Conservation (phyloP, 148 eudicot species). For the Chenopodium suecicum region DNA sequence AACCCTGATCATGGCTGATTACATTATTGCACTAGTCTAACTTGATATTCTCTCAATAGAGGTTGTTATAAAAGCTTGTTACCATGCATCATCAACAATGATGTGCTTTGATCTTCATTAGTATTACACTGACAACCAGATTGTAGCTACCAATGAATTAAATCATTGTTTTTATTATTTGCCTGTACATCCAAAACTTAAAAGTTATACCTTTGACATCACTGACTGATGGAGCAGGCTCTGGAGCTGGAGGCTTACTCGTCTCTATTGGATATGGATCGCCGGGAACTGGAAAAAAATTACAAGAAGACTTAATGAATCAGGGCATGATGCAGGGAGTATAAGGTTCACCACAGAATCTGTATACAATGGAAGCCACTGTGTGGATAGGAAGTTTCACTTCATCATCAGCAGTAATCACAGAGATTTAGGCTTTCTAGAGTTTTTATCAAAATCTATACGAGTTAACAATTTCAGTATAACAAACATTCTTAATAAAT, state of each 20-base stretch:
- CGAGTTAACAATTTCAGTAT: not conserved
- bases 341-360: not conserved
- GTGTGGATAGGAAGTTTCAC: not conserved
- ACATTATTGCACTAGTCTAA: not conserved
- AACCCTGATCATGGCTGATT: not conserved
- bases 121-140: not conserved
- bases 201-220: constrained; percentile 46
- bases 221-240: constrained; percentile 47
- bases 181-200: not conserved
- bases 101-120: not conserved
- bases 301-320: not conserved
- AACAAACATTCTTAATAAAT: not conserved
- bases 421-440: too few species aligned
- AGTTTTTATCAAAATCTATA: not conserved
- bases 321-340: constrained; percentile 1
- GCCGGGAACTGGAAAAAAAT: constrained; percentile 64
- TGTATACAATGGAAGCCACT: not conserved
- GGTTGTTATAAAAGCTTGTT: not conserved
- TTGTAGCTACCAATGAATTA: not conserved
- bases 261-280: constrained; percentile 61
- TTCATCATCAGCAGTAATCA: not conserved
- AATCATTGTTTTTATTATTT: not conserved
- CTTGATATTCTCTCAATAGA: not conserved
- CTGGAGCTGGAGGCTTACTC: constrained; percentile 54
- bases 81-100: not conserved